Evolutionary conservation across 176 grass and related monocot genomes (phyloP), one percentile per base, ranked within the genome.

Genomic region (Musa troglodytarum): DNA sequence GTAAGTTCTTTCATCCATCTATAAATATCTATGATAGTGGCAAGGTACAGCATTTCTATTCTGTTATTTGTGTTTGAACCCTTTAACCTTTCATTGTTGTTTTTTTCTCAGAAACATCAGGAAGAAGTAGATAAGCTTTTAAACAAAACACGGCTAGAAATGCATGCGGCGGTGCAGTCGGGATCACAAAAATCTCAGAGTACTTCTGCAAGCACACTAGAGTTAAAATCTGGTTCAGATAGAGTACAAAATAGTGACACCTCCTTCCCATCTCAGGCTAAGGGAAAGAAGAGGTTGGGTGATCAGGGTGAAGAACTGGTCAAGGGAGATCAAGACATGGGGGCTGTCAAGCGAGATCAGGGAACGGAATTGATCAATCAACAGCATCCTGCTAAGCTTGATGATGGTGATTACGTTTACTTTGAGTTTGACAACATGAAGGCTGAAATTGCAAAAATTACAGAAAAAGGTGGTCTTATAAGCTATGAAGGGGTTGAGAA

Each of bases 111-210:
- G 92, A 89, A 96, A 72, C 92, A 83, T 1, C 92, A 96, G 78
- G 92, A 96, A 74, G 89, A 96, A 84, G 85, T 96, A 86, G 90
- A 92, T 78, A 76, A 75, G 34, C 89, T 96, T 75, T 84, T 96
- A 70, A 55, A 89, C 52, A 89, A 78, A 87, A 89, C 89, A 69
- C 77, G 65, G 61, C 68, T 87, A 92, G 92, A 96, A 89, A 96
- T 96, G 92, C 89, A 92, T 92, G 87, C 81, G 49, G 82, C 87
- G 55, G 89, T 92, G 28, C 92, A 86, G 68, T 92, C 89, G 73
- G 89, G 81, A 55, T 96, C 89, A 78, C 89, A 89, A 52, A 96
- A 89, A 71, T 72, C 75, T 53, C 71, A 84, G 26, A 86, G 88
- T 78, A 81, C 80, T 80, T 81, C 75, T 12, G 76, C 80, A 51